Evolutionary conservation across 768 basidiomycete genomes (phyloP).

Genomic region (Tricholoma furcatifolium): DNA sequence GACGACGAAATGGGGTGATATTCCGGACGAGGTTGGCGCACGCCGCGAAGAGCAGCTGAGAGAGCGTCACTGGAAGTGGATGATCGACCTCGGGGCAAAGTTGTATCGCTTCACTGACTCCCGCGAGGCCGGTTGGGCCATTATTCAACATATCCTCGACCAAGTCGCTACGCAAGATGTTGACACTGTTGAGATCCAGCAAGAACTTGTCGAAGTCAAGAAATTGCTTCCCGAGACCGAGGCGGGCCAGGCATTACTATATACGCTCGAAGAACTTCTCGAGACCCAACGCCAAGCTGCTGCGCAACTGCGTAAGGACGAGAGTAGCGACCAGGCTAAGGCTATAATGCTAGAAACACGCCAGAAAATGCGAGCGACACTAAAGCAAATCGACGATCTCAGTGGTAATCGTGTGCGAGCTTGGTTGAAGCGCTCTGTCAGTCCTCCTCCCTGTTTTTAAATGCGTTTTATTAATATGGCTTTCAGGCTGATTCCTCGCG

Average conservation of each 20-base stretch:
- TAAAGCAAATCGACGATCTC: constrained; percentile 16
- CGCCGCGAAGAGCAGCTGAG: constrained; percentile 3
- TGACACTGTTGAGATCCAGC: constrained; percentile 18
- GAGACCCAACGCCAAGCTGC: background rate
- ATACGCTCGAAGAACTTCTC: constrained; percentile 8
- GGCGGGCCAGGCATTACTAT: constrained; percentile 14
- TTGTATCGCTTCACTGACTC: background rate
- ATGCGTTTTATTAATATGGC: background rate
- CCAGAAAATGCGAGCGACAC: constrained; percentile 17
- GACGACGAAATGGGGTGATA: constrained; percentile 4
- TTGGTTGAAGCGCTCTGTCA: constrained; percentile 2
- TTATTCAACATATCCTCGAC: constrained; percentile 5
- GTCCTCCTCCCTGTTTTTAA: background rate
- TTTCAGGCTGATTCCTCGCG: too few relatives aligned
- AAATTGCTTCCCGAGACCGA: constrained; percentile 19
- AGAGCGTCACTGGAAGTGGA: constrained; percentile 4
- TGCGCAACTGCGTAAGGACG: background rate
- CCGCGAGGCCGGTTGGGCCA: background rate
- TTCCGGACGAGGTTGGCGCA: background rate
- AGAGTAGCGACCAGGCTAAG: constrained; percentile 9
- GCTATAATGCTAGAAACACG: constrained; percentile 15
- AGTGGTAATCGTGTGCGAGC: constrained; percentile 9
- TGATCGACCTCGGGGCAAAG: constrained; percentile 3
- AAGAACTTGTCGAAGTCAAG: constrained; percentile 21
- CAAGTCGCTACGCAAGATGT: background rate